phyloP scores from a whole-genome alignment of 2,329 filamentous ascomycete genomes.

The Fusarium caatingaense region DNA sequence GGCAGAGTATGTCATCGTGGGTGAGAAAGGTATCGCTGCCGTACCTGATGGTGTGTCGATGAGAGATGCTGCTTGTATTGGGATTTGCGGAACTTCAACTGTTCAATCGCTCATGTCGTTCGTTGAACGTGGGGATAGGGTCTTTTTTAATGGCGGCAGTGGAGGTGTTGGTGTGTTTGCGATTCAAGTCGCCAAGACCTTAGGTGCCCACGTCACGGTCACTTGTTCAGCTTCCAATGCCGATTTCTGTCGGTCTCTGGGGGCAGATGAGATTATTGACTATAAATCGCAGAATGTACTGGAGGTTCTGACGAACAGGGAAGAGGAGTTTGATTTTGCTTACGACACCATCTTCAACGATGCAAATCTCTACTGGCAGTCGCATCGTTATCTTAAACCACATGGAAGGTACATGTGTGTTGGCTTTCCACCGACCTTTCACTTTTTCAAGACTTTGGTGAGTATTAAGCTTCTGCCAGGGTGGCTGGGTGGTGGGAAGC shows the following conservation, averaged over 20 bases:
- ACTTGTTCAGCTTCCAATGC: slow-evolving; percentile 24
- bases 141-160: slow-evolving; percentile 33
- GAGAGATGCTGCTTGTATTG: slow-evolving; percentile 21
- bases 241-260: slow-evolving; percentile 12
- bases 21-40: neutral
- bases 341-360: slow-evolving; percentile 29
- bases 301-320: neutral
- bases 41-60: slow-evolving; percentile 15
- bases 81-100: slow-evolving; percentile 27
- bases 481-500: slow-evolving; percentile 27
- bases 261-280: slow-evolving; percentile 21
- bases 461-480: slow-evolving; percentile 25
- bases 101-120: slow-evolving; percentile 12
- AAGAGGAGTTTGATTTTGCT: slow-evolving; percentile 10
- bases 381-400: slow-evolving; percentile 15
- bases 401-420: slow-evolving; percentile 25
- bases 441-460: slow-evolving; percentile 15
- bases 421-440: slow-evolving; percentile 4
- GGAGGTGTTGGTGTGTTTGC: slow-evolving; percentile 36
- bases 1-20: slow-evolving; percentile 34
- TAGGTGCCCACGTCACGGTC: slow-evolving; percentile 14
- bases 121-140: slow-evolving; percentile 1
- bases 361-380: slow-evolving; percentile 31
- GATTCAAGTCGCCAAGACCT: slow-evolving; percentile 25
- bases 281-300: slow-evolving; percentile 11